phyloP scores from a whole-genome alignment of 495 filamentous ascomycete genomes.

The Penicillium arizonense region DNA sequence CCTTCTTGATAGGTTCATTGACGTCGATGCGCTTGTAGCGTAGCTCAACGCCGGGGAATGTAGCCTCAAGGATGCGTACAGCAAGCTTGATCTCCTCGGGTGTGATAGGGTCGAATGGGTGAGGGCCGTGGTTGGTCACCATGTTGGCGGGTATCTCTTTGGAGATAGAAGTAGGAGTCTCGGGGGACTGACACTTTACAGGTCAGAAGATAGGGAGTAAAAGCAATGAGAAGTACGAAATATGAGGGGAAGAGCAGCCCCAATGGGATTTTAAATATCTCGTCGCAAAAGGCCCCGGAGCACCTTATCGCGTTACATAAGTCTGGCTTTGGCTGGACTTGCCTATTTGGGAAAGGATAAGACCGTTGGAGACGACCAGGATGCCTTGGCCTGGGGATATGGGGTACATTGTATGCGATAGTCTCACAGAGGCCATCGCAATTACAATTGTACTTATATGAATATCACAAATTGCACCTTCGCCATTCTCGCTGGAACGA shows the following conservation, averaged over 20 bases:
- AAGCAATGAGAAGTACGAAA: not conserved
- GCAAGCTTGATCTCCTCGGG: constrained; percentile 40
- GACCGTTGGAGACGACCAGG: not conserved
- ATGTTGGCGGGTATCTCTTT: constrained; percentile 2
- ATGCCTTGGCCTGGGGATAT: not conserved
- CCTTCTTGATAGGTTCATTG: constrained; percentile 38
- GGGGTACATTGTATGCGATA: not conserved
- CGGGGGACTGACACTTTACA: too few species aligned
- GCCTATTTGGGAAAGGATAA: constrained; percentile 14
- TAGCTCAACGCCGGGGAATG: constrained; percentile 32
- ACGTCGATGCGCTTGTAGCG: constrained; percentile 43
- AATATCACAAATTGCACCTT: too few species aligned
- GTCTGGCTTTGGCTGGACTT: constrained; percentile 17
- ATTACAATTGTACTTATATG: too few species aligned
- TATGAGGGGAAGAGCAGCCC: constrained; percentile 1
- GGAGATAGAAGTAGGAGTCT: not conserved
- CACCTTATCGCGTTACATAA: constrained; percentile 15
- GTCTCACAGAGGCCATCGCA: too few species aligned
- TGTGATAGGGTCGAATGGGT: constrained; percentile 43
- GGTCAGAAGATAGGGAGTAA: not conserved
- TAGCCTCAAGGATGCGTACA: constrained; percentile 34
- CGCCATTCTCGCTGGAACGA: too few species aligned
- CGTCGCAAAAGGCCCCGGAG: not conserved
- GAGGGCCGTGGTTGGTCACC: constrained; percentile 17
- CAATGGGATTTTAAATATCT: constrained; percentile 13